These are phyloP conservation scores for Pholiota molesta DNA, from an alignment of 768 basidiomycete genomes.

Conservation along the genomic window DNA sequence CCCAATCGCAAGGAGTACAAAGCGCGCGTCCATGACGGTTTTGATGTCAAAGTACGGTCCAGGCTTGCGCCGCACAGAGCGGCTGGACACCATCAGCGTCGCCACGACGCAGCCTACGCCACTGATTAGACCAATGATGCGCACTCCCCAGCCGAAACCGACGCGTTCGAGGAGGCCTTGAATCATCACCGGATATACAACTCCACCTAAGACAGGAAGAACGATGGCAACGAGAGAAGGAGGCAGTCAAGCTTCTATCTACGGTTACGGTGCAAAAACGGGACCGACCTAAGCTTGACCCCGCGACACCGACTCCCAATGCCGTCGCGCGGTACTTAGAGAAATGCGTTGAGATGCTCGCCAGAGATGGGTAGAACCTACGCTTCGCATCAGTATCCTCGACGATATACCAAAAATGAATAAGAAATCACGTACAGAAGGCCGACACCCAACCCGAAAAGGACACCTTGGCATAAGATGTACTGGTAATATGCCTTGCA, in stretches of 20 bases:
- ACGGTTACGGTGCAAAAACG: background rate
- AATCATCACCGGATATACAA: conserved; percentile 69
- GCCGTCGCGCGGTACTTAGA: conserved; percentile 68
- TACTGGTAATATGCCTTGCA: conserved; percentile 62
- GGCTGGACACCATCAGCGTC: conserved; percentile 47
- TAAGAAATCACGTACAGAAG: conserved; percentile 51
- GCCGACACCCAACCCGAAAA: conserved; percentile 69
- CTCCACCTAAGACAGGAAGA: conserved; percentile 51
- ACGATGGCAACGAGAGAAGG: background rate
- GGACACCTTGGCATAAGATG: conserved; percentile 61
- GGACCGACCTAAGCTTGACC: conserved; percentile 62
- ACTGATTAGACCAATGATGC: conserved; percentile 56
- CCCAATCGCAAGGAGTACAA: conserved; percentile 53
- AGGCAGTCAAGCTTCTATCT: conserved; percentile 1
- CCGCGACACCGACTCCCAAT: conserved; percentile 69
- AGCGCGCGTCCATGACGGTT: conserved; percentile 51
- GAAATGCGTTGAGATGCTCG: conserved; percentile 71
- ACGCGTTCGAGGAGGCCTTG: conserved; percentile 54
- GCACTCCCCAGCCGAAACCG: conserved; percentile 67
- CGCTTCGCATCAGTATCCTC: conserved; percentile 11
- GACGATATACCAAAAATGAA: conserved; percentile 7
- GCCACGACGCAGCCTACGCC: conserved; percentile 50
- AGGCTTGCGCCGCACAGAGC: conserved; percentile 30
- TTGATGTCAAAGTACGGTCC: conserved; percentile 32
- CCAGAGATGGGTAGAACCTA: conserved; percentile 73